phyloP scores from a whole-genome alignment of 805 yeast species.

The Spathaspora gorwiae region DNA sequence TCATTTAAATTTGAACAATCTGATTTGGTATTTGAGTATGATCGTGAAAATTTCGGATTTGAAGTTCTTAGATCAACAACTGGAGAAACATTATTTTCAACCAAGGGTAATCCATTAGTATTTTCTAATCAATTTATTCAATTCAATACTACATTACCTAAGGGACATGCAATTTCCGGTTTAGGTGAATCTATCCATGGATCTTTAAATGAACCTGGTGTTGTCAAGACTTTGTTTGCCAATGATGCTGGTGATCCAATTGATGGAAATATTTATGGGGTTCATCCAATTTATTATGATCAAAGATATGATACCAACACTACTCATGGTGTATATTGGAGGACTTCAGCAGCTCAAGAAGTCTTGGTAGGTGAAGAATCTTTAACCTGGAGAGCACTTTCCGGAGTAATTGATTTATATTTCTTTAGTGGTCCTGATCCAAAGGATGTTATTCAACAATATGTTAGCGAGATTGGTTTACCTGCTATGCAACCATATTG shows the following conservation, averaged over 20 bases:
- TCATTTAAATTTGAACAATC: slow-evolving; percentile 8
- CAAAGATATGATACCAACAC: slow-evolving; percentile 17
- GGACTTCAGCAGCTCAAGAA: slow-evolving; percentile 26
- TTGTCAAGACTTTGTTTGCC: slow-evolving; percentile 24
- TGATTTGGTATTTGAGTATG: slow-evolving; percentile 15
- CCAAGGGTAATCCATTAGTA: slow-evolving; percentile 24
- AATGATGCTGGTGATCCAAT: slow-evolving; percentile 22
- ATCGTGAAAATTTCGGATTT: slow-evolving; percentile 10
- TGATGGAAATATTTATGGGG: slow-evolving; percentile 28
- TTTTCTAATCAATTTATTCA: slow-evolving; percentile 29
- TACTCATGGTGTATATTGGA: slow-evolving; percentile 28
- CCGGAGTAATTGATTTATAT: slow-evolving; percentile 24
- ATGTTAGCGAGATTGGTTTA: slow-evolving; percentile 17
- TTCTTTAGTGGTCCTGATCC: slow-evolving; percentile 20
- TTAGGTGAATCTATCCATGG: slow-evolving; percentile 31
- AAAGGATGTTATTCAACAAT: slow-evolving; percentile 19
- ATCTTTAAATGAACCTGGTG: slow-evolving; percentile 19
- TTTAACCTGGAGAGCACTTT: slow-evolving; percentile 24
- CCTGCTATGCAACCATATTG: slow-evolving; percentile 24
- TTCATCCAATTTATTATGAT: slow-evolving; percentile 28
- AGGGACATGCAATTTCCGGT: slow-evolving; percentile 22
- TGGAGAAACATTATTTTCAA: slow-evolving; percentile 22
- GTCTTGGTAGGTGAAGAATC: slow-evolving; percentile 20
- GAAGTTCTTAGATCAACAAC: slow-evolving; percentile 16
- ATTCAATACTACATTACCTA: slow-evolving; percentile 23